phyloP scores from a whole-genome alignment of 257 asterid genomes.

The Penstemon davidsonii region DNA sequence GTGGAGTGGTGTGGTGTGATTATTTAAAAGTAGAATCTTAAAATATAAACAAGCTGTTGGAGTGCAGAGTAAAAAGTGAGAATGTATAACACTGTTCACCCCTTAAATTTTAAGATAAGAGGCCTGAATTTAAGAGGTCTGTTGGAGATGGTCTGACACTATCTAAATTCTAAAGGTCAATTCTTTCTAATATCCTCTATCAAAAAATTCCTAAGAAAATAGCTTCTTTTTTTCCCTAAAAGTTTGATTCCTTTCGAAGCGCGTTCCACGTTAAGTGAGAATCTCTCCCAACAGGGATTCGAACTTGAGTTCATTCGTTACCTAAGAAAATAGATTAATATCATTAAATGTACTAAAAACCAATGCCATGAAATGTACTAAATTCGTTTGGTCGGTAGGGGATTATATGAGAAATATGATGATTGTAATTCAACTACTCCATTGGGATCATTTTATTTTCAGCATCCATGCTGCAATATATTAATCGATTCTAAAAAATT shows the following conservation, averaged over 20 bases:
- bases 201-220: too few relatives aligned
- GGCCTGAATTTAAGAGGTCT: too few relatives aligned
- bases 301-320: background rate
- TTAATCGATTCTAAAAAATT: background rate
- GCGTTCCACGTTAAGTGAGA: background rate
- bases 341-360: background rate
- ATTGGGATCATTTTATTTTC: background rate
- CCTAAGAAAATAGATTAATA: background rate
- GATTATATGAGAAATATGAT: background rate
- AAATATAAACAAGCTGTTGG: too few relatives aligned
- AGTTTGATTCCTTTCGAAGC: background rate
- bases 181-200: too few relatives aligned
- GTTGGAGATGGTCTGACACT: too few relatives aligned
- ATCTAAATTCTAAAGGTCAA: too few relatives aligned
- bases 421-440: constrained; percentile 32
- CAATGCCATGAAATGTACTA: background rate
- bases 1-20: too few relatives aligned
- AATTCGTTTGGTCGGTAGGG: constrained; percentile 24
- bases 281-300: background rate
- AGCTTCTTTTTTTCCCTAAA: background rate
- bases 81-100: too few relatives aligned
- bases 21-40: too few relatives aligned
- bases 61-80: too few relatives aligned
- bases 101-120: too few relatives aligned
- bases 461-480: constrained; percentile 2